Percentiles rank a stretch among this genome's conserved stretches.
phyloP scores from a whole-genome alignment of 805 yeast genomes.

The Suhomyces sp. region DNA sequence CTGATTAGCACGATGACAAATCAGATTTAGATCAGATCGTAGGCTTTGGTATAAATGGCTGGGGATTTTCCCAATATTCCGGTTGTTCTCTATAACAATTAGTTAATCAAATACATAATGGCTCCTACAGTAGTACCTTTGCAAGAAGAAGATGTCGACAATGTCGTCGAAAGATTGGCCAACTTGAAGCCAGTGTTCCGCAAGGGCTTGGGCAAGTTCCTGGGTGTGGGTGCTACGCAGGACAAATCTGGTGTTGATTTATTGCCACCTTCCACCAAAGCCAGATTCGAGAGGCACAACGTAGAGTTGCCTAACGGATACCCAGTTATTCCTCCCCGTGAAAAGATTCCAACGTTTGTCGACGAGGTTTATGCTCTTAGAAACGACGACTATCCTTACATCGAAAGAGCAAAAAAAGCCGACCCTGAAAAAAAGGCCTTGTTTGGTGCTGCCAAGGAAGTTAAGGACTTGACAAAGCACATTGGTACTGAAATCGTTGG shows the following conservation, averaged over 20 bases:
- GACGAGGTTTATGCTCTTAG: constrained; percentile 25
- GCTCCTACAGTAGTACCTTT: constrained; percentile 15
- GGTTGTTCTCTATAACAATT: not conserved
- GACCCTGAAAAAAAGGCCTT: constrained; percentile 31
- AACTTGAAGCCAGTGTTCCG: constrained; percentile 5
- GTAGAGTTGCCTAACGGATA: constrained; percentile 27
- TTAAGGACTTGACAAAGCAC: constrained; percentile 28
- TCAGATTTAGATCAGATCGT: not conserved
- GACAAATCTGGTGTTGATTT: constrained; percentile 4
- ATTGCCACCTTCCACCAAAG: constrained; percentile 22
- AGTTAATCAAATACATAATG: constrained; percentile 6
- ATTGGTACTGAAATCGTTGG: constrained; percentile 32
- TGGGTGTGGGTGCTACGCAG: not conserved
- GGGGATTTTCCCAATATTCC: not conserved
- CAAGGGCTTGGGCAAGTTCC: not conserved
- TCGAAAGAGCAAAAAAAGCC: constrained; percentile 26
- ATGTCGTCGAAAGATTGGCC: constrained; percentile 14
- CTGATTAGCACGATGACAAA: constrained; percentile 3
- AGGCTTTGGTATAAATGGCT: not conserved
- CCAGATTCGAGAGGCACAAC: constrained; percentile 22
- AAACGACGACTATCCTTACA: constrained; percentile 21
- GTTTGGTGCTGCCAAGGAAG: constrained; percentile 30
- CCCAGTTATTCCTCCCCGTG: constrained; percentile 22
- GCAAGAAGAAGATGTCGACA: constrained; percentile 9
- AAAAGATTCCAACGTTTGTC: constrained; percentile 22